Percentiles rank a stretch among this genome's conserved stretches.
Evolutionary conservation across 192 early-diverging fungal genomes (phyloP).

Genomic region (Podila horticola): DNA sequence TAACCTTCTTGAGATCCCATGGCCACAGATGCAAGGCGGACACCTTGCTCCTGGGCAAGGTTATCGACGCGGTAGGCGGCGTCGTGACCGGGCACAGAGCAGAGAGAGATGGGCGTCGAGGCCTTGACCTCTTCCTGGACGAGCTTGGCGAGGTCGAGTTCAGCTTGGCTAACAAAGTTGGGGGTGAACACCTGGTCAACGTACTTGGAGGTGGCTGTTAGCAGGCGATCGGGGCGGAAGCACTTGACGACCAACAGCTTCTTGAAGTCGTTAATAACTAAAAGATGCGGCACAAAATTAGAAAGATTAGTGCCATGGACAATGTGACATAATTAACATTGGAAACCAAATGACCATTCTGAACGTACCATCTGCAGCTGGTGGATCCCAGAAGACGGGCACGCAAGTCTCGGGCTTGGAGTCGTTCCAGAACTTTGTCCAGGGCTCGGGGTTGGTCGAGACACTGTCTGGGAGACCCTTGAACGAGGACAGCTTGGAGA

Average conservation of each 20-base stretch:
- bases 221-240: conserved; percentile 91
- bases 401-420: conserved; percentile 58
- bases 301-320: background rate
- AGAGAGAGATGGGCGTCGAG: conserved; percentile 89
- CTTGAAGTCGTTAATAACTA: conserved; percentile 72
- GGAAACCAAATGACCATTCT: too few relatives aligned
- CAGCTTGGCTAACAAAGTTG: conserved; percentile 63
- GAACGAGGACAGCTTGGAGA: conserved; percentile 55
- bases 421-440: conserved; percentile 60
- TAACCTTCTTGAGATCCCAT: conserved; percentile 99
- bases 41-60: conserved; percentile 74
- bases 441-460: conserved; percentile 49
- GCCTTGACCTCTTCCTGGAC: conserved; percentile 77
- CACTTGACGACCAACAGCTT: conserved; percentile 85
- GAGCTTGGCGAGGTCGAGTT: conserved; percentile 76
- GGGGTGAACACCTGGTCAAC: conserved; percentile 76
- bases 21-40: conserved; percentile 83
- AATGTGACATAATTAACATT: too few relatives aligned
- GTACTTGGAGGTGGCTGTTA: conserved; percentile 75
- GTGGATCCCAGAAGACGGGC: conserved; percentile 64
- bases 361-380: conserved; percentile 22
- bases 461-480: conserved; percentile 52
- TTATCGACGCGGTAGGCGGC: conserved; percentile 95
- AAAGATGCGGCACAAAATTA: conserved; percentile 7
- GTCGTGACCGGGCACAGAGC: conserved; percentile 94